Evolutionary conservation across 1,139 yeast species (phyloP).

Genomic region (Diutina mesorugosa): DNA sequence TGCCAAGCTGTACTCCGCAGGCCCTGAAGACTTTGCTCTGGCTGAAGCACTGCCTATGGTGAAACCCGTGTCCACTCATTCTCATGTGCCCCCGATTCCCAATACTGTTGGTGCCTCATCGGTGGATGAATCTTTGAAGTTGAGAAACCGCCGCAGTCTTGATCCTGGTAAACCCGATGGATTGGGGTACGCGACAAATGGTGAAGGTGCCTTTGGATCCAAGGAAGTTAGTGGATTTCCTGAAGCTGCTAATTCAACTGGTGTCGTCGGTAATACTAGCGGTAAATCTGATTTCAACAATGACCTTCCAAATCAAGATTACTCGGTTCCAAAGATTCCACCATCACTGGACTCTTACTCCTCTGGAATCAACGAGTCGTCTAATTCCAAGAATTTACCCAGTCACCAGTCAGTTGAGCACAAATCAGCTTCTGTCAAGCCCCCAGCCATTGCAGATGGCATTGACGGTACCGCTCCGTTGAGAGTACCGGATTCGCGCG

Average conservation of each 20-base stretch:
- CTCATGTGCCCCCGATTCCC: background rate
- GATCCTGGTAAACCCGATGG: background rate
- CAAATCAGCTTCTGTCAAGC: background rate
- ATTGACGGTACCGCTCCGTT: background rate
- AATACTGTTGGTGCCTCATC: background rate
- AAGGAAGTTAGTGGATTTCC: background rate
- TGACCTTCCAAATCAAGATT: background rate
- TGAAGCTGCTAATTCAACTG: background rate
- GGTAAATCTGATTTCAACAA: background rate
- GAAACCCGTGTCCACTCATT: background rate
- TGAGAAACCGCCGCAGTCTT: background rate
- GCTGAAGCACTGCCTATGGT: constrained; percentile 2
- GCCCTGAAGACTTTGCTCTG: constrained; percentile 19
- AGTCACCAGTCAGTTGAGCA: background rate
- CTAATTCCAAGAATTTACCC: background rate
- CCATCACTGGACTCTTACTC: background rate
- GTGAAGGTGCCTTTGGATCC: background rate
- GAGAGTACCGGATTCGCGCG: background rate
- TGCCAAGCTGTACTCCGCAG: constrained; percentile 27
- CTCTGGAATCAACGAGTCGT: background rate
- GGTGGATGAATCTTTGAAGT: background rate
- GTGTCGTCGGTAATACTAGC: background rate
- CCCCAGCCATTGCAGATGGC: background rate
- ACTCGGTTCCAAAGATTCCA: background rate
- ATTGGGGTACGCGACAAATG: background rate